These are phyloP conservation scores for Kwoniella europaea DNA, from an alignment of 768 basidiomycete species.

Conservation along the genomic window DNA sequence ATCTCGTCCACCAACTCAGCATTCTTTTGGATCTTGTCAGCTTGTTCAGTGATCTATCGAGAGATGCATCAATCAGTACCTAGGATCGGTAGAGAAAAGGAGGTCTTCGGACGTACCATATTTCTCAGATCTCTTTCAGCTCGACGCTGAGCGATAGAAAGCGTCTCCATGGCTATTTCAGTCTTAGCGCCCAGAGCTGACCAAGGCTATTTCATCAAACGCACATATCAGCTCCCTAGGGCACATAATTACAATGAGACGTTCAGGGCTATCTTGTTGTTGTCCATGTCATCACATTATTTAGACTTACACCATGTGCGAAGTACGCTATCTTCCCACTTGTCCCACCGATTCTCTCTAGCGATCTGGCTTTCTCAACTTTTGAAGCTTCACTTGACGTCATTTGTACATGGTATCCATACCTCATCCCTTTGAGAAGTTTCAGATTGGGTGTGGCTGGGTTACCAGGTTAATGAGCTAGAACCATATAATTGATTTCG, in stretches of 20 bases:
- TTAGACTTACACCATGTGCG: conserved; percentile 37
- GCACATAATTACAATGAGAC: not conserved
- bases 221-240: not conserved
- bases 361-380: conserved; percentile 33
- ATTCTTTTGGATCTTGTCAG: conserved; percentile 70
- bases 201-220: conserved; percentile 38
- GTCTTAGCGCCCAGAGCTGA: conserved; percentile 43
- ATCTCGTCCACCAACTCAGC: conserved; percentile 82
- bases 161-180: conserved; percentile 37
- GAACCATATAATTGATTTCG: no score
- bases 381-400: conserved; percentile 33
- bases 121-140: conserved; percentile 72
- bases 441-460: conserved; percentile 22
- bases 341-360: conserved; percentile 32
- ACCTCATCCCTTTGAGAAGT: conserved; percentile 20
- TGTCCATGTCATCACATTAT: not conserved
- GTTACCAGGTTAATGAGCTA: no score
- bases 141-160: conserved; percentile 52
- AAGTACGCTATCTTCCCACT: conserved; percentile 39
- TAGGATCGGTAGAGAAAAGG: not conserved
- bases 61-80: not conserved
- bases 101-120: conserved; percentile 62
- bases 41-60: conserved; percentile 68
- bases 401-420: conserved; percentile 37
- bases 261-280: not conserved